These are phyloP conservation scores for Phytophthora crassamura DNA, from an alignment of 352 stramenopile genomes.

Conservation along the genomic window DNA sequence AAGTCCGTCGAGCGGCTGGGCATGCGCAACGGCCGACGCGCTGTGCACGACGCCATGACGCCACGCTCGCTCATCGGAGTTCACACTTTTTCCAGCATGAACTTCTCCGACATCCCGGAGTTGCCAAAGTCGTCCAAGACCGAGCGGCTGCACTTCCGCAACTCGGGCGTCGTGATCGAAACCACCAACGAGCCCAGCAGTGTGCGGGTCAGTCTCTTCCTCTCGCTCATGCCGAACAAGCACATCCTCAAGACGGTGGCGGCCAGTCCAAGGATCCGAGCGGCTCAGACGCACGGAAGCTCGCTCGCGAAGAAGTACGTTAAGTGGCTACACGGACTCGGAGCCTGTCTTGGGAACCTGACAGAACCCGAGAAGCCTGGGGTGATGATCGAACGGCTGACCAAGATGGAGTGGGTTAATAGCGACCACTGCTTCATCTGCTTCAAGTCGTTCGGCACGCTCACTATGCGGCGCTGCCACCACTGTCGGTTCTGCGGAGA, in stretches of 20 bases:
- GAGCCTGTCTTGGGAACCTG: slow-evolving; percentile 45
- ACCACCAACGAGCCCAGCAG: slow-evolving; percentile 33
- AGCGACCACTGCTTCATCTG: slow-evolving; percentile 66
- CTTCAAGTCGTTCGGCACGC: slow-evolving; percentile 67
- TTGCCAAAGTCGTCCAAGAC: slow-evolving; percentile 55
- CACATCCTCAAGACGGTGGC: slow-evolving; percentile 48
- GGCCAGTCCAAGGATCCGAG: slow-evolving; percentile 41
- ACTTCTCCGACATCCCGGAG: slow-evolving; percentile 68
- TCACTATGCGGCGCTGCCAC: slow-evolving; percentile 47
- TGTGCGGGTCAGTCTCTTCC: slow-evolving; percentile 59
- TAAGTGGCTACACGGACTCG: slow-evolving; percentile 65
- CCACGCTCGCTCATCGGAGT: slow-evolving; percentile 46
- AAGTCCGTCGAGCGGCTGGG: slow-evolving; percentile 27
- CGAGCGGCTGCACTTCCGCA: slow-evolving; percentile 61
- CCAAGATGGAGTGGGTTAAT: slow-evolving; percentile 53
- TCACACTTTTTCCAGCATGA: slow-evolving; percentile 65
- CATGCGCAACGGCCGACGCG: slow-evolving; percentile 7
- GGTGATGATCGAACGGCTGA: slow-evolving; percentile 29
- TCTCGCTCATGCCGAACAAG: slow-evolving; percentile 60
- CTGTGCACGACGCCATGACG: no score
- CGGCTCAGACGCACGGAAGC: slow-evolving; percentile 27
- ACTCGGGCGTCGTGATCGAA: slow-evolving; percentile 63
- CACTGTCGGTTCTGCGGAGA: slow-evolving; percentile 79
- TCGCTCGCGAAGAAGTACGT: slow-evolving; percentile 51
- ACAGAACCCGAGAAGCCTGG: slow-evolving; percentile 38